Evolutionary conservation across 768 basidiomycete genomes (phyloP).

Genomic region (Leccinellum albellum): DNA sequence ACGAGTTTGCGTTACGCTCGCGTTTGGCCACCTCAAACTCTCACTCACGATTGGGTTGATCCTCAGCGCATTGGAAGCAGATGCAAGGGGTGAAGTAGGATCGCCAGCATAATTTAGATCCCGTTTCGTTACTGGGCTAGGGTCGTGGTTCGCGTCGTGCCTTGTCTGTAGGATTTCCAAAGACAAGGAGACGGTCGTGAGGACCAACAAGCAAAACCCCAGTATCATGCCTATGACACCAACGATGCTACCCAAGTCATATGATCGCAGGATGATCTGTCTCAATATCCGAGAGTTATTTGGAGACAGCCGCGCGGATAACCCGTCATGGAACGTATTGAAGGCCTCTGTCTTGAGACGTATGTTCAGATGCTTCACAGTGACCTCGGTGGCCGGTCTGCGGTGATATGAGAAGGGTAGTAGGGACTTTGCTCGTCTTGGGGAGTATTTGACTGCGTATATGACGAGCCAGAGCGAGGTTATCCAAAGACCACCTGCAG

Average conservation of each 20-base stretch:
- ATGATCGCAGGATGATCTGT: slow-evolving; percentile 35
- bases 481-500: slow-evolving; percentile 19
- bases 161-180: slow-evolving; percentile 10
- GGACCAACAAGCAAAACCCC: slow-evolving; percentile 38
- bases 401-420: slow-evolving; percentile 22
- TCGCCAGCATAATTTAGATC: background rate
- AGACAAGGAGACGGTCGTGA: slow-evolving; percentile 28
- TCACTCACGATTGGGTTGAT: slow-evolving; percentile 32
- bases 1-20: background rate
- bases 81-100: background rate
- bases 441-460: slow-evolving; percentile 23
- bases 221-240: slow-evolving; percentile 47
- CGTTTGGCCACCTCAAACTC: background rate
- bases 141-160: background rate
- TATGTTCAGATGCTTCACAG: slow-evolving; percentile 27
- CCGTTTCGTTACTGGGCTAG: slow-evolving; percentile 15
- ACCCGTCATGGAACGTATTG: slow-evolving; percentile 47
- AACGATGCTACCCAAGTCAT: slow-evolving; percentile 47
- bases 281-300: slow-evolving; percentile 26
- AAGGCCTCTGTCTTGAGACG: slow-evolving; percentile 46
- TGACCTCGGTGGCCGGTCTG: slow-evolving; percentile 18
- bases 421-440: slow-evolving; percentile 13
- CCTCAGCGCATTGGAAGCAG: slow-evolving; percentile 7
- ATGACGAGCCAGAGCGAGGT: slow-evolving; percentile 23
- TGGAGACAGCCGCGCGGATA: slow-evolving; percentile 35